Conservation (phyloP, 768 basidiomycete species). For the Mycena floridula region DNA sequence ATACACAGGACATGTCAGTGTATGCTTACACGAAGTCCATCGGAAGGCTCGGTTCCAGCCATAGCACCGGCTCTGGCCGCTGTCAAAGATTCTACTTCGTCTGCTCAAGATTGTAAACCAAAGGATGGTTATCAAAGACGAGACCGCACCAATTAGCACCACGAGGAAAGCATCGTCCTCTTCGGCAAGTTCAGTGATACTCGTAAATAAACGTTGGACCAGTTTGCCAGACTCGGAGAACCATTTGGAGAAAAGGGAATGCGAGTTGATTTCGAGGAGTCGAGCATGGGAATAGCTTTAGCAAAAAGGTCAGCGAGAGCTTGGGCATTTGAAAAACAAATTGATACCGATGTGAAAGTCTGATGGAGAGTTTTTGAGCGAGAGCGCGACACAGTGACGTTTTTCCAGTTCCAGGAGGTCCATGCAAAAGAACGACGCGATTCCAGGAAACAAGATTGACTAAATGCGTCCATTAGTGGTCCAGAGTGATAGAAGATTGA, state of each 20-base stretch:
- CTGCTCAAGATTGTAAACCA: constrained; percentile 31
- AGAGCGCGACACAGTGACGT: constrained; percentile 92
- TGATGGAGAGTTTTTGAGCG: constrained; percentile 91
- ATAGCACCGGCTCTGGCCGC: constrained; percentile 92
- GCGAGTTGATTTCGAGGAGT: constrained; percentile 95
- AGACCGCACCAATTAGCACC: constrained; percentile 74
- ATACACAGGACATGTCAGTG: neutral
- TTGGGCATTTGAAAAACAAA: neutral
- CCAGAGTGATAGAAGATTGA: constrained; percentile 1
- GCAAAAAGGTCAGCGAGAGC: constrained; percentile 1
- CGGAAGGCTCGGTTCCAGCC: constrained; percentile 93
- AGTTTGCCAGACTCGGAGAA: constrained; percentile 99
- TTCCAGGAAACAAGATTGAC: constrained; percentile 96
- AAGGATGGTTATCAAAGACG: neutral
- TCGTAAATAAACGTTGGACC: constrained; percentile 87
- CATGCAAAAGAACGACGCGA: constrained; percentile 88
- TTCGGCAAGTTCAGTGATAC: constrained; percentile 86
- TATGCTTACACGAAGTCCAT: constrained; percentile 73
- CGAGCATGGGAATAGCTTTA: constrained; percentile 79
- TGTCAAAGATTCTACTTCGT: constrained; percentile 95
- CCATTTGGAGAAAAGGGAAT: constrained; percentile 97
- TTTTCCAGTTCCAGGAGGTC: constrained; percentile 97
- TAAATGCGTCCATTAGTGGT: constrained; percentile 20
- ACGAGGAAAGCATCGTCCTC: constrained; percentile 90
- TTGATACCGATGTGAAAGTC: constrained; percentile 78